Percentiles rank a stretch among this genome's conserved stretches.
Evolutionary conservation across 768 basidiomycete genomes (phyloP).

Genomic region (Austroboletus eburneus): DNA sequence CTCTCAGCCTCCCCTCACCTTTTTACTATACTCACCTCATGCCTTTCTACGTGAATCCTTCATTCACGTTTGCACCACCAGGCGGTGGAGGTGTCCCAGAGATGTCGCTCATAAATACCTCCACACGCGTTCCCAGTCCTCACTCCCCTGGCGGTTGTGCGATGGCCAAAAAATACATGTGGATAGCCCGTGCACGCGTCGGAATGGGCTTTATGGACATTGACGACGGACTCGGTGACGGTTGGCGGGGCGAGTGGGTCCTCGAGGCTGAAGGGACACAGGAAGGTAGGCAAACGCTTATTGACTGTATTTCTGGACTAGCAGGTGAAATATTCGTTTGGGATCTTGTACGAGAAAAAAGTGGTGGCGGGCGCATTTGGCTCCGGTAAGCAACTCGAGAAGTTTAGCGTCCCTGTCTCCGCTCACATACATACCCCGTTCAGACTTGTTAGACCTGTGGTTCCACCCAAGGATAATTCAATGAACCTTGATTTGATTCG

Average conservation of each 20-base stretch:
- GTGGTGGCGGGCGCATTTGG: slow-evolving; percentile 57
- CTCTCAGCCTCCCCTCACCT: slow-evolving; percentile 66
- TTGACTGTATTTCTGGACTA: slow-evolving; percentile 46
- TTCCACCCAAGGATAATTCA: slow-evolving; percentile 20
- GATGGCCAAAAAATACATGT: slow-evolving; percentile 57
- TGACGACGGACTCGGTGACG: slow-evolving; percentile 49
- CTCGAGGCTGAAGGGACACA: slow-evolving; percentile 75
- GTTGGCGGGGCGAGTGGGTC: slow-evolving; percentile 75
- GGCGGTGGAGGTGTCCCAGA: slow-evolving; percentile 39
- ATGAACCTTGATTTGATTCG: slow-evolving; percentile 18
- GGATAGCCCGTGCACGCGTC: slow-evolving; percentile 54
- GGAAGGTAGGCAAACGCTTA: slow-evolving; percentile 53
- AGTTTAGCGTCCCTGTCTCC: not conserved
- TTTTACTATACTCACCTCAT: slow-evolving; percentile 74
- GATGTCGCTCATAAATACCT: slow-evolving; percentile 40
- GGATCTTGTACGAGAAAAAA: slow-evolving; percentile 63
- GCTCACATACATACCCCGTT: not conserved
- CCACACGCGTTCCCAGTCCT: slow-evolving; percentile 48
- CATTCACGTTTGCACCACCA: slow-evolving; percentile 25
- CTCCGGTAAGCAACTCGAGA: slow-evolving; percentile 45
- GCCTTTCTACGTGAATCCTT: slow-evolving; percentile 28
- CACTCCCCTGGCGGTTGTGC: slow-evolving; percentile 58
- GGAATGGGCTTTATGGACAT: slow-evolving; percentile 33
- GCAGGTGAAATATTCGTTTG: slow-evolving; percentile 37
- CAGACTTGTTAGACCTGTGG: slow-evolving; percentile 23